A percentile compares a stretch with the other conserved stretches of the same genome.
These are phyloP conservation scores for Macadamia tetraphylla DNA, from an alignment of 164 flowering plant genomes.

Conservation along the genomic window DNA sequence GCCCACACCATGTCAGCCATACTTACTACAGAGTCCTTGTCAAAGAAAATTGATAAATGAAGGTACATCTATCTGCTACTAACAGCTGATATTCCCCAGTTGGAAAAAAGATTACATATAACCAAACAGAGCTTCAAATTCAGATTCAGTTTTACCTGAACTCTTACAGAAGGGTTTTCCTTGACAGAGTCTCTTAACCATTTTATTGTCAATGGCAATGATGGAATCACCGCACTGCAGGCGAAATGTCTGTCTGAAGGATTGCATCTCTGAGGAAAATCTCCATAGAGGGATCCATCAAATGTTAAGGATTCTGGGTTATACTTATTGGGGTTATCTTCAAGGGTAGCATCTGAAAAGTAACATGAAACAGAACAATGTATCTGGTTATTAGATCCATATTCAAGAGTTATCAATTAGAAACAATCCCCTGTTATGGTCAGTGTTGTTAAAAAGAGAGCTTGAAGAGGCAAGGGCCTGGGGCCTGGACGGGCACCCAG, in stretches of 20 bases:
- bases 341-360: constrained; percentile 24
- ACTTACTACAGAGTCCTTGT: no score
- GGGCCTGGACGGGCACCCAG: no score
- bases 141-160: constrained; percentile 47
- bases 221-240: constrained; percentile 61
- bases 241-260: constrained; percentile 25
- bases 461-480: no score
- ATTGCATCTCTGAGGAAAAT: constrained; percentile 30
- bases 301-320: constrained; percentile 31
- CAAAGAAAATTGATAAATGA: no score
- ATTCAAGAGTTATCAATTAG: neutral
- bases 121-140: neutral
- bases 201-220: constrained; percentile 64
- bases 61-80: no score
- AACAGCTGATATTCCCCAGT: no score
- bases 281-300: constrained; percentile 33
- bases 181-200: constrained; percentile 68
- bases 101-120: no score
- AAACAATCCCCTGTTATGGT: no score
- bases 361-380: constrained; percentile 1
- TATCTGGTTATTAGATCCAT: neutral
- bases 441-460: no score
- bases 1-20: no score
- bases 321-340: constrained; percentile 23
- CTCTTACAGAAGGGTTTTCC: constrained; percentile 52